Conservation (phyloP, 163 green algal species). For the Chlamydomonas reinhardtii region DNA sequence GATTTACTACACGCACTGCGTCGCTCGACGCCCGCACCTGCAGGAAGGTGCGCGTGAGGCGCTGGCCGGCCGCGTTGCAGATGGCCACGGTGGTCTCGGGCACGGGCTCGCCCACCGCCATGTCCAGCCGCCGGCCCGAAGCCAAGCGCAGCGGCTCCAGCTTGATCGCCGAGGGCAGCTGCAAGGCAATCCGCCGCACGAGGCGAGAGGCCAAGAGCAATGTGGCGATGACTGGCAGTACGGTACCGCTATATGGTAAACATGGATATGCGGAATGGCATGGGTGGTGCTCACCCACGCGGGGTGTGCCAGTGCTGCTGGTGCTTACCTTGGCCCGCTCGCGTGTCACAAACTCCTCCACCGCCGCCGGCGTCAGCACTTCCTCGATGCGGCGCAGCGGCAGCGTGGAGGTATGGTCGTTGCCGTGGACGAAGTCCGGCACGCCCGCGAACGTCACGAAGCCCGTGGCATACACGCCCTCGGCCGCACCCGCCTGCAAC, state of each 20-base stretch:
- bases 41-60: slow-evolving; percentile 49
- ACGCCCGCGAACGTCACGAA: slow-evolving; percentile 74
- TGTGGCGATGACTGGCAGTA: too few relatives aligned
- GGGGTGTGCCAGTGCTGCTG: too few relatives aligned
- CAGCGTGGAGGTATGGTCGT: slow-evolving; percentile 55
- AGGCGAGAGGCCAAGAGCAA: too few relatives aligned
- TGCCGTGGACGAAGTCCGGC: slow-evolving; percentile 73
- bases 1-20: too few relatives aligned
- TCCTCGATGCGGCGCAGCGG: slow-evolving; percentile 75
- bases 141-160: slow-evolving; percentile 61
- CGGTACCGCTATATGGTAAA: too few relatives aligned
- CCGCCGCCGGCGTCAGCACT: slow-evolving; percentile 57
- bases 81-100: slow-evolving; percentile 71
- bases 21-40: too few relatives aligned
- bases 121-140: slow-evolving; percentile 24
- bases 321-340: slow-evolving; percentile 71
- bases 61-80: slow-evolving; percentile 56
- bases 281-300: too few relatives aligned
- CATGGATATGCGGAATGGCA: too few relatives aligned
- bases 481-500: slow-evolving; percentile 12
- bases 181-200: background rate
- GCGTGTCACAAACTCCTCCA: slow-evolving; percentile 56
- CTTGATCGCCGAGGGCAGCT: slow-evolving; percentile 54
- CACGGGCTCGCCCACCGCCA: slow-evolving; percentile 68
- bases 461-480: slow-evolving; percentile 35